Evolutionary conservation across 169 alveolate species (phyloP), one percentile per base, ranked within the genome.

Genomic region (Hepatocystis sp.): DNA sequence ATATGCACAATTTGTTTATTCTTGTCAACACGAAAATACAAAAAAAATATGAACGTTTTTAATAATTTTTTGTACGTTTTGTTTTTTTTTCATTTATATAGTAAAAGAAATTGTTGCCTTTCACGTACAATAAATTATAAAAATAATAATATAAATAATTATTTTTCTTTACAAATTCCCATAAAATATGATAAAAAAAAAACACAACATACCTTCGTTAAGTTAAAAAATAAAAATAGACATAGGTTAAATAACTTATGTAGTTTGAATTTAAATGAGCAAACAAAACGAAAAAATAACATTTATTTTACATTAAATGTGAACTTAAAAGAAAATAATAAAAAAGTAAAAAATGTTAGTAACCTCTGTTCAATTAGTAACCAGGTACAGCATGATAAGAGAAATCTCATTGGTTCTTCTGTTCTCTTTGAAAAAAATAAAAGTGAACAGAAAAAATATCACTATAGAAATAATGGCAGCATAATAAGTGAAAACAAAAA

Each of bases 1-100:
- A 19, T 23, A 11, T 30, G 15, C 64, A 19, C 64, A 23, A 23
- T 52, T 19, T 52, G 19, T 23, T 23, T 52, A 23, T n/a, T n/a
- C n/a, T n/a, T n/a, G n/a, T n/a, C n/a, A 47, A 47, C 5, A 17
- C 11, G 8, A 13, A 47, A 47, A 30, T 19, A 44, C 25, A 44
- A 11, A 34, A 30, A 64, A 64, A 64, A 40, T 64, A 44, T 64
- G 78, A 64, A 64, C 39, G 2, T 64, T 64, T 64, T 64, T 11
- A 25, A 0, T 46, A 64, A 19, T 23, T 21, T 42, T 17, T 10
- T 64, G 19, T 64, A 4, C 21, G 10, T 28, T 7, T 25, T 64
- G 13, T 8, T 64, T 40, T 42, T 46, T 64, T 11, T 42, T 64
- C 17, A 7, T 64, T 42, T 64, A 44, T 32, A 30, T 17, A 19